Percentiles rank a stretch among this genome's conserved stretches.
These are phyloP conservation scores for Smittium culicis DNA, from an alignment of 371 early-diverging fungal genomes.

Conservation along the genomic window DNA sequence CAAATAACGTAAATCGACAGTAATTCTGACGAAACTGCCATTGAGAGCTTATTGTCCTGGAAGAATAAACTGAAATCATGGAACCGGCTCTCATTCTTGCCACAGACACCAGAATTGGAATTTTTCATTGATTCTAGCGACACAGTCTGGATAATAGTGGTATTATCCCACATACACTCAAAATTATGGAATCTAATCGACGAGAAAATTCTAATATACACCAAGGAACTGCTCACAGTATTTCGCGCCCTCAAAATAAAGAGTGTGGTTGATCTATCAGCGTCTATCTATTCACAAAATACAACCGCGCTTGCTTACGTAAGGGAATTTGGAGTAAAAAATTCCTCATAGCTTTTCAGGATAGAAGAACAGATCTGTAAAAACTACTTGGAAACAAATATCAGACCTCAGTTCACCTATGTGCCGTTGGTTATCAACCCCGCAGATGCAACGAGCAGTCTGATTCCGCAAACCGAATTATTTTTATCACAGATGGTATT, in stretches of 20 bases:
- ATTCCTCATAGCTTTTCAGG: too few species aligned
- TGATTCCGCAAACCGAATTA: constrained; percentile 11
- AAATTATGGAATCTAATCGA: background rate
- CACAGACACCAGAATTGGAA: background rate
- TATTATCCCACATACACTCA: background rate
- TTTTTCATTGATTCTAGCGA: background rate
- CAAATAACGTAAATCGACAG: background rate
- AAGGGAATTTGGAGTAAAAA: too few species aligned
- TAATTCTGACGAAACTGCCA: constrained; percentile 7
- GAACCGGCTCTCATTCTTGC: background rate
- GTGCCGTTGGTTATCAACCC: too few species aligned
- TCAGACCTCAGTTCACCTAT: too few species aligned
- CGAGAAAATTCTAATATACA: background rate
- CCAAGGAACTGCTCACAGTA: background rate
- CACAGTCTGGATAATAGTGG: background rate
- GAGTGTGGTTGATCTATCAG: background rate
- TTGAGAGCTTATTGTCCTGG: background rate
- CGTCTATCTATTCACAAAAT: background rate
- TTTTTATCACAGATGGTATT: too few species aligned
- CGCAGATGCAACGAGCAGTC: too few species aligned
- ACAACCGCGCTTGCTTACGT: too few species aligned
- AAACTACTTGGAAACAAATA: too few species aligned
- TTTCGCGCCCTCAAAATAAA: background rate
- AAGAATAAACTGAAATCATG: background rate
- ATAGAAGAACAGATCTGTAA: too few species aligned